phyloP scores from a whole-genome alignment of 345 rosid species.

The Durio zibethinus region DNA sequence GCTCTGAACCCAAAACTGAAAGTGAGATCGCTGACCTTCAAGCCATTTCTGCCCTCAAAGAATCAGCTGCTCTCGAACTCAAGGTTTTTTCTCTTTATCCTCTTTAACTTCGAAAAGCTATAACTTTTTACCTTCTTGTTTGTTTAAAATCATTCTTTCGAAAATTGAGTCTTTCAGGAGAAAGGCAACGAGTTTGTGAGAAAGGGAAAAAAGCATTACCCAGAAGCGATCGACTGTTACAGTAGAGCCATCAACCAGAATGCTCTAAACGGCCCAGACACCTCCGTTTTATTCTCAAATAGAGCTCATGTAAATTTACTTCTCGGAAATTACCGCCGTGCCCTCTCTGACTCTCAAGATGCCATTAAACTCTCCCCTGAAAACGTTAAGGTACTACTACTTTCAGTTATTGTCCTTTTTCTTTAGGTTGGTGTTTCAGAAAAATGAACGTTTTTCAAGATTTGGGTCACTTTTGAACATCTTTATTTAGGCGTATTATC shows the following conservation, averaged over 20 bases:
- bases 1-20: slow-evolving; percentile 62
- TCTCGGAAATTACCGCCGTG: slow-evolving; percentile 73
- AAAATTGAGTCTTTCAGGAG: slow-evolving; percentile 45
- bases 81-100: slow-evolving; percentile 40
- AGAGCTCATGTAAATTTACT: slow-evolving; percentile 84
- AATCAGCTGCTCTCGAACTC: slow-evolving; percentile 82
- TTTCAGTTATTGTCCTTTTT: not conserved
- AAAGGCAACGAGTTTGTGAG: slow-evolving; percentile 77
- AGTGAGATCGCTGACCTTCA: slow-evolving; percentile 65
- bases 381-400: slow-evolving; percentile 58
- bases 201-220: slow-evolving; percentile 82
- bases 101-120: not conserved
- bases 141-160: not conserved
- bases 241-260: slow-evolving; percentile 74
- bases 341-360: slow-evolving; percentile 69
- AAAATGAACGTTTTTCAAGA: not conserved
- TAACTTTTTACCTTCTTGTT: not conserved
- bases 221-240: slow-evolving; percentile 77
- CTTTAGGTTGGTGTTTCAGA: not conserved
- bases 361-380: slow-evolving; percentile 54
- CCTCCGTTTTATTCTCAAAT: slow-evolving; percentile 68
- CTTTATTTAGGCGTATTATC: slow-evolving; percentile 59
- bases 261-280: slow-evolving; percentile 52
- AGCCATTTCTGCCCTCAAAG: slow-evolving; percentile 74
- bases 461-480: not conserved